A percentile compares a stretch with the other conserved stretches of the same genome.
Evolutionary conservation across 2,329 filamentous ascomycete genomes (phyloP).

Genomic region (Phoma herbarum): DNA sequence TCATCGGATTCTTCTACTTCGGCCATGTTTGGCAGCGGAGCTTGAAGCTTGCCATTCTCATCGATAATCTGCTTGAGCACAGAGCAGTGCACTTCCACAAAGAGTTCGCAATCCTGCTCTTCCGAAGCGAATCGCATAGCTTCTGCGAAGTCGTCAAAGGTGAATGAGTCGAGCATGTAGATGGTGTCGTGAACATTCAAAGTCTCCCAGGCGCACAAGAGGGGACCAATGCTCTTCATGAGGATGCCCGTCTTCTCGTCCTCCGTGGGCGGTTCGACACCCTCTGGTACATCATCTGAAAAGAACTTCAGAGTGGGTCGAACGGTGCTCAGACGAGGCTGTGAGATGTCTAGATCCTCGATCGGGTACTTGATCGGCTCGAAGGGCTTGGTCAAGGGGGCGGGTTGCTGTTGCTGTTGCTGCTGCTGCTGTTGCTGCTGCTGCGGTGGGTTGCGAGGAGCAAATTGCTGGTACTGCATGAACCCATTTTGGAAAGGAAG

Average conservation of each 20-base stretch:
- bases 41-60: constrained; percentile 79
- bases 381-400: constrained; percentile 56
- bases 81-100: constrained; percentile 91
- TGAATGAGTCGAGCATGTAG: constrained; percentile 94
- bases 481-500: constrained; percentile 23
- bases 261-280: constrained; percentile 48
- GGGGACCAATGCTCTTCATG: constrained; percentile 83
- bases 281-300: constrained; percentile 65
- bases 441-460: constrained; percentile 43
- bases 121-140: constrained; percentile 80
- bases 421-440: constrained; percentile 55
- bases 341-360: constrained; percentile 85
- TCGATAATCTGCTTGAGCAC: constrained; percentile 87
- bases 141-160: constrained; percentile 94
- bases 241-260: constrained; percentile 65
- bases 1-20: constrained; percentile 48
- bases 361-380: constrained; percentile 90
- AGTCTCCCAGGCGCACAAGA: constrained; percentile 95
- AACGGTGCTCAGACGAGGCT: constrained; percentile 67
- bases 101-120: constrained; percentile 79
- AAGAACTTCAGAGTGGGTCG: constrained; percentile 83
- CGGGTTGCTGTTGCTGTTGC: constrained; percentile 58
- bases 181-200: constrained; percentile 98
- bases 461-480: constrained; percentile 27
- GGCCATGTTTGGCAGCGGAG: constrained; percentile 76